Evolutionary conservation across 208 protist genomes (phyloP), one percentile per base, ranked within the genome.

Genomic region (Trypanosoma brucei): DNA sequence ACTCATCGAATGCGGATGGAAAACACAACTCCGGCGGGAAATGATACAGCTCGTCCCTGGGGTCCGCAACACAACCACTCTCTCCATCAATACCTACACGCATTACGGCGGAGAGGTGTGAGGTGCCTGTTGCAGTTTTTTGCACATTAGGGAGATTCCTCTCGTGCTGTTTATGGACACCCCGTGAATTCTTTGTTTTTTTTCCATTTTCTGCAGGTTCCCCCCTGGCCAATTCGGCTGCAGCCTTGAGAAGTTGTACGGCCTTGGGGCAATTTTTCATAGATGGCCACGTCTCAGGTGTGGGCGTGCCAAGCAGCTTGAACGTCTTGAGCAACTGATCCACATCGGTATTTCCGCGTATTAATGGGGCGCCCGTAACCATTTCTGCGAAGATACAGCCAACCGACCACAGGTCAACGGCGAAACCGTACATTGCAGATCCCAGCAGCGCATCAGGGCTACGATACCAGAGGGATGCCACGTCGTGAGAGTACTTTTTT

Each of bases 311-410:
- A 35, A 98, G 72, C 30, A 89, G 72, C 40, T 76, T 68, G 62
- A 97, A 95, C 60, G 97, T 96, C 44, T 79, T 75, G 33, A 84
- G 65, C 13, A 98, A 70, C 72, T 97, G 90, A 59, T 97, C 93
- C 36, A 89, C 81, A 66, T 98, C 95, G 42, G 81, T 84, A 44
- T 70, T 74, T 4, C 93, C 93, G 39, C 62, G 77, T 55, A 98
- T 83, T 14, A 97, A 70, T 33, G 94, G 87, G 11, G 78, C 83
- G 56, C 88, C 81, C 33, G 87, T 90, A 37, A 93, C 87, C 57
- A 98, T 78, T 59, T 98, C 94, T 34, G 91, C 93, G 72, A 98
- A 97, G 38, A 97, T 97, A 58, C 91, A 95, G 8, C 95, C 94
- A 69, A 97, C 73, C 7, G 92, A 93, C 94, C 93, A 98, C 33